Evolutionary conservation across 441 rosid species (phyloP).

Genomic region (Arabidopsis hybrid): DNA sequence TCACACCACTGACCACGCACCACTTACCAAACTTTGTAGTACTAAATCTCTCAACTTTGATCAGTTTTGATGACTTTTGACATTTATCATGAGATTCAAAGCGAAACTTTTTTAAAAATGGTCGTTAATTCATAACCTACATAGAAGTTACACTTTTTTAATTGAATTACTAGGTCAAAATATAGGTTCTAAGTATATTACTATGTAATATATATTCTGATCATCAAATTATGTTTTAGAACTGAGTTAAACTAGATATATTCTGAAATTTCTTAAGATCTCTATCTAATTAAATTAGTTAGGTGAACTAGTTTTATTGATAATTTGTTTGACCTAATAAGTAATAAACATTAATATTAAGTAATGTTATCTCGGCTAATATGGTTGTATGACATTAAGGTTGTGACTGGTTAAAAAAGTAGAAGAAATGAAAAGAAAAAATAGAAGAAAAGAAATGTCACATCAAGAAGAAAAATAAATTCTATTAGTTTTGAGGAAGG

Average conservation of each 20-base stretch:
- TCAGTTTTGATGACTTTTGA: slow-evolving; percentile 10
- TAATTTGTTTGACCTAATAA: slow-evolving; percentile 3
- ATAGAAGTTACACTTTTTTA: not conserved
- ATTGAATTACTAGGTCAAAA: slow-evolving; percentile 13
- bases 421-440: too few relatives aligned
- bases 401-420: too few relatives aligned
- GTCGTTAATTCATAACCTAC: slow-evolving; percentile 3
- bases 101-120: not conserved
- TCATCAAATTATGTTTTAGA: not conserved
- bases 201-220: slow-evolving; percentile 1
- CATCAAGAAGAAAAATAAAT: too few relatives aligned
- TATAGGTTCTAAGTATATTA: not conserved
- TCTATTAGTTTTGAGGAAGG: too few relatives aligned
- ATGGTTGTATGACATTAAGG: not conserved
- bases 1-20: slow-evolving; percentile 37
- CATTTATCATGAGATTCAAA: slow-evolving; percentile 17
- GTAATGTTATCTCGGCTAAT: not conserved
- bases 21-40: slow-evolving; percentile 36
- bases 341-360: not conserved
- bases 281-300: not conserved
- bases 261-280: not conserved
- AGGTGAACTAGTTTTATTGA: not conserved
- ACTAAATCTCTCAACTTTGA: slow-evolving; percentile 25
- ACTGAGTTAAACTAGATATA: not conserved
- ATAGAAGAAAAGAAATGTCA: too few relatives aligned